Percentiles rank a stretch among this genome's conserved stretches.
phyloP scores from a whole-genome alignment of 192 early-diverging fungal genomes.

The Spinellus fusiger region DNA sequence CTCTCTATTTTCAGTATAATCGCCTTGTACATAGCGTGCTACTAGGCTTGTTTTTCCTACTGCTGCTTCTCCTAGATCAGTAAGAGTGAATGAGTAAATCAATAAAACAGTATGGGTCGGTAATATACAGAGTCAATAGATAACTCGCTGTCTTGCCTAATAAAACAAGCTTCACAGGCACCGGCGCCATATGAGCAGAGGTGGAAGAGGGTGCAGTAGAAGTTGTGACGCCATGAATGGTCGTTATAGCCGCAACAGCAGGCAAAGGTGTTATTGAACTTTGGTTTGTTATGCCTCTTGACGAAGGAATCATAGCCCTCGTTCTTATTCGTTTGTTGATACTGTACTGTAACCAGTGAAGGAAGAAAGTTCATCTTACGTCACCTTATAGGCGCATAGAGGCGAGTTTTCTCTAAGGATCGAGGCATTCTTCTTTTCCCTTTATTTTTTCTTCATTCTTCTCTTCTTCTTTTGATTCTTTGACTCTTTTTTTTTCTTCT shows the following conservation, averaged over 20 bases:
- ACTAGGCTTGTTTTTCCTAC: constrained; percentile 98
- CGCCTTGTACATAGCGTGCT: constrained; percentile 90
- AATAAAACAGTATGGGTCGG: not conserved
- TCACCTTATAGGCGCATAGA: not conserved
- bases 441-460: not conserved
- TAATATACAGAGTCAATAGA: too few relatives aligned
- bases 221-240: too few relatives aligned
- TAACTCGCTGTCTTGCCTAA: too few relatives aligned
- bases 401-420: not conserved
- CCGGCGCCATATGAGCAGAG: too few relatives aligned
- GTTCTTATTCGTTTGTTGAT: not conserved
- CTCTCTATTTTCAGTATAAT: constrained; percentile 96
- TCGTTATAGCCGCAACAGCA: too few relatives aligned
- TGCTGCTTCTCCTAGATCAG: constrained; percentile 71
- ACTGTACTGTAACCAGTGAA: not conserved
- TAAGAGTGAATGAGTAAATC: too few relatives aligned
- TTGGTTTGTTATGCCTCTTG: not conserved
- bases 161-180: too few relatives aligned
- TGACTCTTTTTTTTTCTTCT: not conserved
- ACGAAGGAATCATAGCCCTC: not conserved
- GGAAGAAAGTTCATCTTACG: not conserved
- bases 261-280: too few relatives aligned
- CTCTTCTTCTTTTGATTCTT: not conserved
- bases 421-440: not conserved
- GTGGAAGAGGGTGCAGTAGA: too few relatives aligned